Percentiles rank a stretch among this genome's conserved stretches.
phyloP scores from a whole-genome alignment of 2,329 filamentous ascomycete species.

The Ophiocordyceps camponoti-leonardi region DNA sequence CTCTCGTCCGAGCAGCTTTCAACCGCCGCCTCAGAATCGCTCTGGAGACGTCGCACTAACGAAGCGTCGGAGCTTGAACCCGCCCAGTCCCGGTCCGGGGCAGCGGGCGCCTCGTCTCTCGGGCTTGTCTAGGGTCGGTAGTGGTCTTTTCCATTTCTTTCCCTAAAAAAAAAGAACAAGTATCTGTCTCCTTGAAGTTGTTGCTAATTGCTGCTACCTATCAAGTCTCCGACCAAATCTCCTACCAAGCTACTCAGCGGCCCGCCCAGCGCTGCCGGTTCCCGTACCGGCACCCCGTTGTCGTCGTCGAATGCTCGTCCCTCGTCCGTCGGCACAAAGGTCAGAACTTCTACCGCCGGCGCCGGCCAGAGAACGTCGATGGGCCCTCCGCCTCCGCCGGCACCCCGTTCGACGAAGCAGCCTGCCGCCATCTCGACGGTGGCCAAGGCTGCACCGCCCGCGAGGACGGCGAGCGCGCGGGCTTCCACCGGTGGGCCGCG shows the following conservation, averaged over 20 bases:
- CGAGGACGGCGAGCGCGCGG: constrained; percentile 23
- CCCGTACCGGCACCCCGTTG: constrained; percentile 41
- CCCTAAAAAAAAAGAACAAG: too few relatives aligned
- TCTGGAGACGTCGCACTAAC: constrained; percentile 32
- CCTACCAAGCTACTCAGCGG: constrained; percentile 55
- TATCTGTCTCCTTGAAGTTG: too few relatives aligned
- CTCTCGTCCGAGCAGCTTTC: constrained; percentile 32
- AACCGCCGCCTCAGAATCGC: constrained; percentile 19
- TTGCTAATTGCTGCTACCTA: neutral
- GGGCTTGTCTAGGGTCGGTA: constrained; percentile 38
- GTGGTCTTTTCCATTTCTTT: neutral
- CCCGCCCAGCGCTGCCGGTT: constrained; percentile 39
- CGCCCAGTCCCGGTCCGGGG: constrained; percentile 55
- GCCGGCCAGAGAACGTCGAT: constrained; percentile 38
- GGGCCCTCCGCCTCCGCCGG: constrained; percentile 36
- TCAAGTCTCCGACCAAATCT: constrained; percentile 59
- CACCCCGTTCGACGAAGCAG: constrained; percentile 24
- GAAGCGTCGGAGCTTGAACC: constrained; percentile 53
- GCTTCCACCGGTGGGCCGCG: constrained; percentile 20
- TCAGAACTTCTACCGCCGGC: constrained; percentile 36
- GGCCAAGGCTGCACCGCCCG: constrained; percentile 4
- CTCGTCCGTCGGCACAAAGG: constrained; percentile 26
- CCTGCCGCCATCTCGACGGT: constrained; percentile 24
- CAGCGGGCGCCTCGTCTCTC: constrained; percentile 36
- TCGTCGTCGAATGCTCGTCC: constrained; percentile 32